These are phyloP conservation scores for Tetramitus jugosus DNA, from an alignment of 208 protist species.

Conservation along the genomic window DNA sequence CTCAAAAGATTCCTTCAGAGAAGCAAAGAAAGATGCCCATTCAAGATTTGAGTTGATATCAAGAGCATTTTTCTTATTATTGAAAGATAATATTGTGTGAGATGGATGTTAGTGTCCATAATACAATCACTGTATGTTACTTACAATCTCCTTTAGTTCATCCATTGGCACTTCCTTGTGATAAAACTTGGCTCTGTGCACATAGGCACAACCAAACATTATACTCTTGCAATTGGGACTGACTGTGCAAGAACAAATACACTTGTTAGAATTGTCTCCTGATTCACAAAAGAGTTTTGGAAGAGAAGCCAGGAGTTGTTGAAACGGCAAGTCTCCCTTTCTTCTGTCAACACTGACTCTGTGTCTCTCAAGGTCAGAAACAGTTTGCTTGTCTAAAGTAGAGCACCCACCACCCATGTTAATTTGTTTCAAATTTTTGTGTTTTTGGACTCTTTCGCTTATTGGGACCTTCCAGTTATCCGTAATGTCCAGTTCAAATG, in stretches of 20 bases:
- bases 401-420: no score
- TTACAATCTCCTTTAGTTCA: slow-evolving; percentile 4
- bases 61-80: background rate
- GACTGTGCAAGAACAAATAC: background rate
- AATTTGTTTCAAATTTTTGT: no score
- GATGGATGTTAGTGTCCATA: background rate
- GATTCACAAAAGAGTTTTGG: slow-evolving; percentile 17
- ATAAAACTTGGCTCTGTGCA: background rate
- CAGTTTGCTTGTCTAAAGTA: no score
- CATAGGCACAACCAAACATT: background rate
- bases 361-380: no score
- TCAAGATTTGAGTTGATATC: background rate
- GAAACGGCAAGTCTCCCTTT: no score
- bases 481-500: no score
- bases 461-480: no score
- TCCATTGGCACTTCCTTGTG: background rate
- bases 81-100: no score
- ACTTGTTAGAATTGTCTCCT: background rate
- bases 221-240: background rate
- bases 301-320: background rate
- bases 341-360: no score
- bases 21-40: slow-evolving; percentile 4
- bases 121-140: background rate
- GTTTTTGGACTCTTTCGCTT: no score
- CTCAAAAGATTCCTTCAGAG: background rate